phyloP scores from a whole-genome alignment of 2,329 filamentous ascomycete species.

The Cercospora citrullina region DNA sequence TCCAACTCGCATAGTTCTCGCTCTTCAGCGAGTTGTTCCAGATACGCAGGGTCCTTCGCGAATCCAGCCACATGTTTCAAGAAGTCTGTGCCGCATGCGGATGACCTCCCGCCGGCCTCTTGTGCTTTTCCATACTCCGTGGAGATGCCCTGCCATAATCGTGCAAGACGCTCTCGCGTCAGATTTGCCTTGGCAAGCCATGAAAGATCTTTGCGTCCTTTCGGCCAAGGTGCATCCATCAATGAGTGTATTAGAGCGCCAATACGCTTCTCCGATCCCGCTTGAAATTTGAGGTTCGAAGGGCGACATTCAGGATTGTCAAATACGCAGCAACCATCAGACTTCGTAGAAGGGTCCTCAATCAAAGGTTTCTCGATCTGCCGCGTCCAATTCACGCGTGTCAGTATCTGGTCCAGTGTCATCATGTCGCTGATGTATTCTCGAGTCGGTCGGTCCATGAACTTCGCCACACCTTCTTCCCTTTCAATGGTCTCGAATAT shows the following conservation, averaged over 20 bases:
- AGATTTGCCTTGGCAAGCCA: background rate
- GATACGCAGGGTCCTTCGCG: background rate
- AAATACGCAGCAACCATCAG: background rate
- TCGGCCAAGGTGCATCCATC: conserved; percentile 15
- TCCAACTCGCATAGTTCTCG: background rate
- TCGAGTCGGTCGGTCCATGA: conserved; percentile 3
- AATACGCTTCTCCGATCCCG: background rate
- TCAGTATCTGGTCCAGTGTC: conserved; percentile 1
- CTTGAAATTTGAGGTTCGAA: background rate
- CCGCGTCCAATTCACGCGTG: background rate
- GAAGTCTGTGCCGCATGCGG: background rate
- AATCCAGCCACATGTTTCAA: background rate
- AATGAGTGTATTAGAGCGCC: background rate
- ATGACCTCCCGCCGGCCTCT: background rate
- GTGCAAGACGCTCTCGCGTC: background rate
- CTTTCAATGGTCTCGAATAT: background rate
- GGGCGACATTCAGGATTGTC: background rate
- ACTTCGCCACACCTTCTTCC: background rate
- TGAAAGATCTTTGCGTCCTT: background rate
- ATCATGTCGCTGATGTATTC: conserved; percentile 6
- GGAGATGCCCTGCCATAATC: background rate
- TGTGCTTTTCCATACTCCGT: background rate
- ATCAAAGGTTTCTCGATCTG: too few species aligned
- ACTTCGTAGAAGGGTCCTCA: too few species aligned
- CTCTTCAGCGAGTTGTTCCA: background rate